Evolutionary conservation across 495 filamentous ascomycete species (phyloP), one percentile per base, ranked within the genome.

Genomic region (Aspergillus conjunctus): DNA sequence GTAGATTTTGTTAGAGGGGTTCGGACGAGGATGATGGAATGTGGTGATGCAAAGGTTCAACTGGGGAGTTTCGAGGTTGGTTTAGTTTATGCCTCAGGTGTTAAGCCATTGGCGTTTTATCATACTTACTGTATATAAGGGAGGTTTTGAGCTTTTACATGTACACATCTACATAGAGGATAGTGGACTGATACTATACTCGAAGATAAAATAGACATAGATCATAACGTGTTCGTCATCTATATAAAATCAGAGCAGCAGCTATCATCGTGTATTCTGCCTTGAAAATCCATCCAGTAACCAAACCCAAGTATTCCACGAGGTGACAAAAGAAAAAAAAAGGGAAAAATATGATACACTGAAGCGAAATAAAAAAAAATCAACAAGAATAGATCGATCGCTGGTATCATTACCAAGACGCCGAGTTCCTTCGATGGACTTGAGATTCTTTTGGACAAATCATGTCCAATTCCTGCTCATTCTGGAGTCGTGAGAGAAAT

Each of bases 311-410:
- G 20, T 48, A 21, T 48, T 48, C 44, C 44, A 48, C 21, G 44
- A 60, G 56, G 46, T 20, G 58, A 51, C 51, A 63, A 58, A 39
- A 39, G 51, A 45, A 55, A 48, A 34, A 51, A 52, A 59, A 52
- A 18, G n/a, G 50, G 31, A 61, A 58, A 34, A 56, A 52, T 26
- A 49, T 54, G 55, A 52, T 18, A 51, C 22, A 62, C 61, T 58
- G n/a, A 41, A 54, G 48, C 5, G 26, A 51, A 30, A 52, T 46
- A 33, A 30, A 52, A 51, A 33, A 48, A 59, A 59, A 56, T 43
- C 17, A 62, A 51, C 20, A 45, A 66, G 3, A 54, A n/a, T 17
- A 53, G 33, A 37, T 39, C 17, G 33, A 37, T 39, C 17, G 12
- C 22, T 21, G 17, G 33, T 11, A 10, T 4, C 39, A 17, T 17